Percentiles rank a stretch among this genome's conserved stretches.
Evolutionary conservation across 2,329 filamentous ascomycete genomes (phyloP).

Genomic region (Apiospora phragmitis): DNA sequence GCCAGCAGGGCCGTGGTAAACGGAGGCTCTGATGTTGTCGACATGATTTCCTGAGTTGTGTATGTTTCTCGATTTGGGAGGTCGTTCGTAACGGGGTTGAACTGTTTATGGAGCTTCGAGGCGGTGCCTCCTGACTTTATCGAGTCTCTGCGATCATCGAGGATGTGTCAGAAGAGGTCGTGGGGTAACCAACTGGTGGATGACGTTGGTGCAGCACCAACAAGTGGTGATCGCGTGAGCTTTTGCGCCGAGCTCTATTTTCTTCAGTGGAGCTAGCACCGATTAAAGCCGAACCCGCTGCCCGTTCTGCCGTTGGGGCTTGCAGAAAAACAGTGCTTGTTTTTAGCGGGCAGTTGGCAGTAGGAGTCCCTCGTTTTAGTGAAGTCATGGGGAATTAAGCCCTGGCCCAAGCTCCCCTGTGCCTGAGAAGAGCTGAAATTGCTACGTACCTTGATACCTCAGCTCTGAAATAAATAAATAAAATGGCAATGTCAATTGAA

Average conservation of each 20-base stretch:
- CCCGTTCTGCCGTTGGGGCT: not conserved
- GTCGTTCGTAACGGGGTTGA: not conserved
- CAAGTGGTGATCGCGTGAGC: not conserved
- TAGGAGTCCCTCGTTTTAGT: not conserved
- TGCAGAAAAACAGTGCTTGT: not conserved
- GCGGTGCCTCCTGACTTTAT: not conserved
- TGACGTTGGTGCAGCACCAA: not conserved
- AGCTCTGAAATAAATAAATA: not conserved
- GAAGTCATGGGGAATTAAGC: not conserved
- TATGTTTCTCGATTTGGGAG: not conserved
- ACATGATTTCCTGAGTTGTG: not conserved
- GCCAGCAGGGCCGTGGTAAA: constrained; percentile 69
- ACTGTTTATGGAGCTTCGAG: not conserved
- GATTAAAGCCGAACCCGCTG: not conserved
- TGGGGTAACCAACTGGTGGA: not conserved
- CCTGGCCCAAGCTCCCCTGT: not conserved
- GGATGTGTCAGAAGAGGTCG: not conserved
- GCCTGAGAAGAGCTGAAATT: not conserved
- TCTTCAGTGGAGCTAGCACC: not conserved
- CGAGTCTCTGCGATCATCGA: constrained; percentile 8
- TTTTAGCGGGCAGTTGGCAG: not conserved
- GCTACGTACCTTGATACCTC: not conserved
- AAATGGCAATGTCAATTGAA: not conserved
- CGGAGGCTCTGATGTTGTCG: constrained; percentile 35
- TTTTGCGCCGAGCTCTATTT: constrained; percentile 4